Base-by-base conservation (phyloP, 257 asterid genomes). In the Fraxinus americana region DNA sequence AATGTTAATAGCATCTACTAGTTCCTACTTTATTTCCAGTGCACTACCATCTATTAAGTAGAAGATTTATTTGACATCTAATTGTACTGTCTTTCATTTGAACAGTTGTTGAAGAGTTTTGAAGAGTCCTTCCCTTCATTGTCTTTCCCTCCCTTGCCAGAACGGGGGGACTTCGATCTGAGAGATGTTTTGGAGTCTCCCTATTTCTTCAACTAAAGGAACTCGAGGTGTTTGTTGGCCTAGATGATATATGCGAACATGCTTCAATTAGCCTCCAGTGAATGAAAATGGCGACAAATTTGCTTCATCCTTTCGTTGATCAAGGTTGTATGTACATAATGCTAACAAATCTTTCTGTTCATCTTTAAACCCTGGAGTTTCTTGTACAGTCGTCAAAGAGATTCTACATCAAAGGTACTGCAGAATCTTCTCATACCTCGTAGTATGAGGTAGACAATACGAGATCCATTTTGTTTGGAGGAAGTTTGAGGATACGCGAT, bases 81-180 rank as follows among this genome's bases (percentile, higher is more conserved):
- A 45, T 10, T 23, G 17, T 27, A 43, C 50, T 32, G 19, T 75
- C 72, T 76, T 63, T 16, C 79, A 68, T 78, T 81, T 78, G 76
- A 54, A 85, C 97, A 93, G 99, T 78, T 95, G 80, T 82, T 93
- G 92, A 92, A 87, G 83, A 77, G 92, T 84, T 93, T 95, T 77
- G 83, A 95, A 81, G 79, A 70, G 77, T 88, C 98, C 74, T 95
- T 93, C 85, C 99, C 99, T 54, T 54, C 91, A 38, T 65, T 93
- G 80, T 2, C 87, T 23, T 95, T 95, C 86, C 98, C 99, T n/a
- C 86, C 93, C 27, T 82, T 95, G 90, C 99, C 99, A 2, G 97
- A 89, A 54, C 88, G 96, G 59, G 99, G 99, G 29, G 94, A 90
- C 79, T 90, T 95, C 35, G 93, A 95, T 80, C 93, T 95, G 72